A percentile compares a stretch with the other conserved stretches of the same genome.
These are phyloP conservation scores for Xylaria sp. DNA, from an alignment of 2,329 filamentous ascomycete species.

Conservation along the genomic window DNA sequence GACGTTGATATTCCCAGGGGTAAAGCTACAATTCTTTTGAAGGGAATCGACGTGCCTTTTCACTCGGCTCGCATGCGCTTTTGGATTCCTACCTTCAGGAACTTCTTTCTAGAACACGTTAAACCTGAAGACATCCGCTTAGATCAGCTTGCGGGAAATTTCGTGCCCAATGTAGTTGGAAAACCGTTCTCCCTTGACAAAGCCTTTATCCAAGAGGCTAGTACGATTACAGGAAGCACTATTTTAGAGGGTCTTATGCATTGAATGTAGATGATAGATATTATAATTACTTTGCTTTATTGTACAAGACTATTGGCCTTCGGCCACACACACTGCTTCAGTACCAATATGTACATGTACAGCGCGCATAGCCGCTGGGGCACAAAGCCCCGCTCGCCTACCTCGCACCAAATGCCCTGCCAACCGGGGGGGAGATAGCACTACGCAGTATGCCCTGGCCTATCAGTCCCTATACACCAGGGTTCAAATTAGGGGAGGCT, in stretches of 20 bases:
- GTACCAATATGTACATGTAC: too few relatives aligned
- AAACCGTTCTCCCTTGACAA: conserved; percentile 30
- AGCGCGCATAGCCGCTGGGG: too few relatives aligned
- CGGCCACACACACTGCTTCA: too few relatives aligned
- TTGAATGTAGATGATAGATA: conserved; percentile 38
- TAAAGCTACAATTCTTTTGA: conserved; percentile 31
- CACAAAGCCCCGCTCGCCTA: too few relatives aligned
- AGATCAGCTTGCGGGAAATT: conserved; percentile 24
- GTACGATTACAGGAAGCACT: conserved; percentile 40
- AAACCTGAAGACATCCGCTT: conserved; percentile 27
- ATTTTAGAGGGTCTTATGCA: conserved; percentile 34
- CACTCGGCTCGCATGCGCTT: conserved; percentile 32
- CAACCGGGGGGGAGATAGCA: too few relatives aligned
- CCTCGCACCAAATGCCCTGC: too few relatives aligned
- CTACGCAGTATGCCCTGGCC: too few relatives aligned
- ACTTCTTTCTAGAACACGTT: conserved; percentile 24
- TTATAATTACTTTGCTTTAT: background rate
- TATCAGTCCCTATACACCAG: too few relatives aligned
- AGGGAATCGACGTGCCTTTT: conserved; percentile 34
- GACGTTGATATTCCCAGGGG: conserved; percentile 29
- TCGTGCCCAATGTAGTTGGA: conserved; percentile 28
- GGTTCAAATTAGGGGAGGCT: too few relatives aligned
- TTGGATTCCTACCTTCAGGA: conserved; percentile 32
- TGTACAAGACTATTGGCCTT: too few relatives aligned
- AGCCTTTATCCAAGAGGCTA: conserved; percentile 25